Evolutionary conservation across 441 rosid species (phyloP).

Genomic region (Raphanus hybrid): DNA sequence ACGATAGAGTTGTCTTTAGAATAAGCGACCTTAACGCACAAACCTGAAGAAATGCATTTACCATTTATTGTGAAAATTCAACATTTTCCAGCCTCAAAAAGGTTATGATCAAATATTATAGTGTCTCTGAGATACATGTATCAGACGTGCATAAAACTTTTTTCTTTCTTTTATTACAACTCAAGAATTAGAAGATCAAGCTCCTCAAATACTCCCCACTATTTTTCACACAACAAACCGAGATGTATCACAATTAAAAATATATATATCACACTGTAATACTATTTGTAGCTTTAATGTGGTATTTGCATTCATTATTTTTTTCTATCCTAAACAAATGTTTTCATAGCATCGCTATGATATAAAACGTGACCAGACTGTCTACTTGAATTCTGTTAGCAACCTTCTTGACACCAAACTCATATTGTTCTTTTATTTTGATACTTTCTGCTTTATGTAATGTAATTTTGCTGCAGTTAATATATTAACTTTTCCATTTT

Average conservation of each 20-base stretch:
- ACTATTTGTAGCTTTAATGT: not conserved
- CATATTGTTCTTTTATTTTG: not conserved
- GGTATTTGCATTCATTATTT: not conserved
- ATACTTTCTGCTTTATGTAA: constrained; percentile 11
- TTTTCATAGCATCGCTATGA: not conserved
- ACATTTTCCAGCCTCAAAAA: constrained; percentile 52
- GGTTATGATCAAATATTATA: not conserved
- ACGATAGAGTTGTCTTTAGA: constrained; percentile 46
- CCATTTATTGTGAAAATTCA: not conserved
- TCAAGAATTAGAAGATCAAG: not conserved
- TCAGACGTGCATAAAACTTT: not conserved
- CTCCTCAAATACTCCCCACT: not conserved
- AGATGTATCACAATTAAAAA: not conserved
- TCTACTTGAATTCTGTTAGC: constrained; percentile 20
- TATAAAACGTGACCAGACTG: constrained; percentile 1
- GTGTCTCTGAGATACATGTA: not conserved
- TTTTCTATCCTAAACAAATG: not conserved
- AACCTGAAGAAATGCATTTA: constrained; percentile 18
- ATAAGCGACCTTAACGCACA: constrained; percentile 53
- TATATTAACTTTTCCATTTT: not conserved
- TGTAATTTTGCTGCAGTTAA: not conserved
- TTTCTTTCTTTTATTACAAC: no score
- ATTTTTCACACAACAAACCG: not conserved
- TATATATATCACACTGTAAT: not conserved
- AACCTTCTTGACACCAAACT: constrained; percentile 2